Conservation (phyloP, 176 grass and related monocot species). For the Oryza glaberrima region DNA sequence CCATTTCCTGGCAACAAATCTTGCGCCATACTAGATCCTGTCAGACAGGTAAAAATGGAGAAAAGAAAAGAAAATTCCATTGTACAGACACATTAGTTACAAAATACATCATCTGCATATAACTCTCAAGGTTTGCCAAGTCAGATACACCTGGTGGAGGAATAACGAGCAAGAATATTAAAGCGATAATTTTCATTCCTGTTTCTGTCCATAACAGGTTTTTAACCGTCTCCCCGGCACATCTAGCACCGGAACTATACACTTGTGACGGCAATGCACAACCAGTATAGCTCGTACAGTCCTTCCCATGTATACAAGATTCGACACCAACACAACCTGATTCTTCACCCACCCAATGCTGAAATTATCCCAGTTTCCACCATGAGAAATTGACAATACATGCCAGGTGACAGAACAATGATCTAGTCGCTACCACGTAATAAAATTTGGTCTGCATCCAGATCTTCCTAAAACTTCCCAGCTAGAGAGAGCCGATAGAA, state of each 20-base stretch:
- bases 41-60: too few species aligned
- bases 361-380: neutral
- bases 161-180: neutral
- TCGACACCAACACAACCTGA: neutral
- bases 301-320: neutral
- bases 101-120: too few species aligned
- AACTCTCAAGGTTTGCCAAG: neutral
- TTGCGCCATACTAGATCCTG: neutral
- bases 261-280: neutral
- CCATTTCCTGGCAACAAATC: neutral
- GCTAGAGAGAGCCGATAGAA: neutral
- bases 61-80: too few species aligned
- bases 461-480: neutral
- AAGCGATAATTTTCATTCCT: neutral
- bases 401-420: neutral
- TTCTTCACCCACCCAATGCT: neutral
- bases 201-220: neutral
- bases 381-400: neutral
- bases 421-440: neutral
- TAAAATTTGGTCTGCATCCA: constrained; percentile 23
- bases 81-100: too few species aligned
- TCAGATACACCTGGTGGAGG: neutral
- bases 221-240: neutral
- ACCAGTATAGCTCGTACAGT: neutral
- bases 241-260: neutral